Conservation (phyloP, 2,329 filamentous ascomycete genomes). For the Cadophora malorum region DNA sequence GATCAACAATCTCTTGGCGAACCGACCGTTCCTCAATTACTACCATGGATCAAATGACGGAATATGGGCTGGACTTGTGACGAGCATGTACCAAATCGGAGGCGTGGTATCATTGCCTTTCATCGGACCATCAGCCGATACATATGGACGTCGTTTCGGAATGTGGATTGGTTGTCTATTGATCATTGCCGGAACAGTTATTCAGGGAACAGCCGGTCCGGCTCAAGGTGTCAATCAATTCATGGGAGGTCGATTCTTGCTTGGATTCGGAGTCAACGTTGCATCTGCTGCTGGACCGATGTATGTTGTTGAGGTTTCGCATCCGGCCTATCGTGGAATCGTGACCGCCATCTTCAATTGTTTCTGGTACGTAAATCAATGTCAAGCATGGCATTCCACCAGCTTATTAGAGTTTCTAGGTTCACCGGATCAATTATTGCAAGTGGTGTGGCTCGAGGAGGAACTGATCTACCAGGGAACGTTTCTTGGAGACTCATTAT, state of each 20-base stretch:
- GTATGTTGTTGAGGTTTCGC: conserved; percentile 55
- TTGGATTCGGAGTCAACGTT: conserved; percentile 62
- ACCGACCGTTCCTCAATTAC: conserved; percentile 49
- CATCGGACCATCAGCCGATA: conserved; percentile 55
- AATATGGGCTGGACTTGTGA: conserved; percentile 56
- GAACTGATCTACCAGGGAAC: conserved; percentile 48
- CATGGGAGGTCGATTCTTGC: conserved; percentile 64
- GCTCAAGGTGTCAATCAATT: conserved; percentile 49
- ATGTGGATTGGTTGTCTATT: conserved; percentile 54
- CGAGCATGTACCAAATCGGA: conserved; percentile 60
- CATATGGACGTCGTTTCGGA: conserved; percentile 54
- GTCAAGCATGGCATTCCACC: conserved; percentile 23
- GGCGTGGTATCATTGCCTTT: conserved; percentile 55
- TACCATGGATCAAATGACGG: conserved; percentile 52
- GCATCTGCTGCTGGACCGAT: conserved; percentile 54
- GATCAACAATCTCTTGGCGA: conserved; percentile 56
- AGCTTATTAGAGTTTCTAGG: conserved; percentile 45
- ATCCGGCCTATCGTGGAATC: conserved; percentile 54
- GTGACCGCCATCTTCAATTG: conserved; percentile 46
- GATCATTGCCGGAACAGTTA: conserved; percentile 54
- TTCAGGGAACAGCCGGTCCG: conserved; percentile 51
- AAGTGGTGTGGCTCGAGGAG: conserved; percentile 60
- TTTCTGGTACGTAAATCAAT: conserved; percentile 44
- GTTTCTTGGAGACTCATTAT: conserved; percentile 60
- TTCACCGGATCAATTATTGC: conserved; percentile 60